Conservation (phyloP, 345 rosid genomes). For the Zanthoxylum bungeanum region DNA sequence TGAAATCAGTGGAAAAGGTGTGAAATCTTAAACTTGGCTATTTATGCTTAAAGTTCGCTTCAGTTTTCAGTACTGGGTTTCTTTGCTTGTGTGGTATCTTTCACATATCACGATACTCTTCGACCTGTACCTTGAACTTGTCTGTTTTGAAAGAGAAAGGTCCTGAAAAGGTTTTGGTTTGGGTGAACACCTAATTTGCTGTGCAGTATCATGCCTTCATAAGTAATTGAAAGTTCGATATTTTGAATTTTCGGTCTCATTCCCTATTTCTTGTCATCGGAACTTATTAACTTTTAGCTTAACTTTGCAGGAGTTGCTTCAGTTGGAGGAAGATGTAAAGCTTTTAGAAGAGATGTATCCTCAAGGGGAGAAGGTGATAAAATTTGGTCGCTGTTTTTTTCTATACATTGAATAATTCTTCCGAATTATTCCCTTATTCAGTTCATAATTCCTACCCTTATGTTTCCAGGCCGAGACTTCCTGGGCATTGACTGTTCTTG, state of each 20-base stretch:
- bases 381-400: constrained; percentile 5
- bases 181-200: constrained; percentile 1
- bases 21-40: not conserved
- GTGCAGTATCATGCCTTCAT: not conserved
- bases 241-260: not conserved
- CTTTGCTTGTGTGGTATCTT: not conserved
- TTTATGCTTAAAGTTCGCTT: not conserved
- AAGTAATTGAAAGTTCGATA: constrained; percentile 7
- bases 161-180: not conserved
- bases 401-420: not conserved
- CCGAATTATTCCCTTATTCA: not conserved
- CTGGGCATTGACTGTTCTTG: constrained; percentile 97
- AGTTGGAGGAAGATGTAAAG: constrained; percentile 94
- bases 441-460: constrained; percentile 12
- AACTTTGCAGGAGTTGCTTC: constrained; percentile 74
- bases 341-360: constrained; percentile 97
- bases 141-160: not conserved
- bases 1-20: constrained; percentile 93
- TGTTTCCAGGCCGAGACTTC: constrained; percentile 87
- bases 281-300: constrained; percentile 19
- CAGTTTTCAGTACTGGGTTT: not conserved
- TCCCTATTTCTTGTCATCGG: not conserved
- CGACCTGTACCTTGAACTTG: not conserved
- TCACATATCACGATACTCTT: not conserved
- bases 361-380: constrained; percentile 92